Base-by-base conservation (phyloP, 805 yeast species). In the Ogataea populi-albae region DNA sequence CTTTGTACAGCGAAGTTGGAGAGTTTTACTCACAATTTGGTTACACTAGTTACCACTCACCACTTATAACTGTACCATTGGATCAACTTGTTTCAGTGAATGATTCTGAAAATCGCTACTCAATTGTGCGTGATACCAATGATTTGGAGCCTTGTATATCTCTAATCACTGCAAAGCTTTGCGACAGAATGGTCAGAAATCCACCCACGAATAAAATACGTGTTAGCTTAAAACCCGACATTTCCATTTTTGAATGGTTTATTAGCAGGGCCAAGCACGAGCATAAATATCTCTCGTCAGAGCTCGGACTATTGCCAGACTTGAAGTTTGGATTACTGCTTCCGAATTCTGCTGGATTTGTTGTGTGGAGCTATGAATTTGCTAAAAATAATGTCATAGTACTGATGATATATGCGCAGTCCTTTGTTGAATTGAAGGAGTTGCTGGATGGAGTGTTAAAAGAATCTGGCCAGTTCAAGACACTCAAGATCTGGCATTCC, bases 1-100 rank as follows among this genome's bases (percentile, higher is more conserved):
- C 66, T 26, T 66, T 86, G 34, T 86, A 85, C 68, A 81, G 91
- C 43, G 93, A 81, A 32, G 76, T 84, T 15, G 91, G 84, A 11
- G 71, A 68, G 21, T 85, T 71, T 47, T 87, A 87, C 56, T 62
- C 67, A 23, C 63, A 67, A 43, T 75, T 81, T 45, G 95, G 89
- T 0, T 83, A 73, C 52, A 61, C 54, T 19, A 44, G 48, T 24
- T 35, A 37, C 23, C 43, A 43, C 27, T 48, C 50, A 10, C 53
- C 57, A 5, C 21, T 49, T 4, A 40, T 50, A 12, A 32, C 40
- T 8, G 35, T 50, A 20, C 45, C 47, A 10, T 14, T 47, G 6
- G 17, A 14, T 6, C 34, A 38, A 4, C 6, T 11, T 9, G 21
- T 21, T 10, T 14, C 17, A 10, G 17, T n/a, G 3, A 10, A 35